Evolutionary conservation across 1,284 basidiomycete genomes (phyloP).

Genomic region (Exsudoporus floridanus): DNA sequence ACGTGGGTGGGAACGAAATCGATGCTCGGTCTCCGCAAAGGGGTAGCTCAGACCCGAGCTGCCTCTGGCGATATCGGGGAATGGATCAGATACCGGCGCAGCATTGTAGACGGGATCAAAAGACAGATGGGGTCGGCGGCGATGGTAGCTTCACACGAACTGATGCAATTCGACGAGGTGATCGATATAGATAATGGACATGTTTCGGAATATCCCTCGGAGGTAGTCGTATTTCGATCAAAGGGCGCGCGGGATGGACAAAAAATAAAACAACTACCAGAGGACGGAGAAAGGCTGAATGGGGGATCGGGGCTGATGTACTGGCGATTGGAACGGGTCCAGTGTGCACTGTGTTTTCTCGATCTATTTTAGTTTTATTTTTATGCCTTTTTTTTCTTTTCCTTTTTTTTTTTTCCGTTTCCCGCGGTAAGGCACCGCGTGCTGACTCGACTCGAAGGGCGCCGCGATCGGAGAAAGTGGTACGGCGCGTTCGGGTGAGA

Average conservation of each 20-base stretch:
- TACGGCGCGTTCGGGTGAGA: neutral
- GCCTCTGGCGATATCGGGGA: neutral
- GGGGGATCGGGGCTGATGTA: conserved; percentile 5
- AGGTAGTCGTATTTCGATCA: conserved; percentile 5
- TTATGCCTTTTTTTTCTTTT: neutral
- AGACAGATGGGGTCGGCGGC: conserved; percentile 11
- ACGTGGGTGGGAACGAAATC: neutral
- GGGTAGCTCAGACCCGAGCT: neutral
- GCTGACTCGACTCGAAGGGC: conserved; percentile 5
- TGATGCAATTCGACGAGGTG: neutral
- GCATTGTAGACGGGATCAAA: conserved; percentile 6
- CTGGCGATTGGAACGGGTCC: neutral
- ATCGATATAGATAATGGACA: neutral
- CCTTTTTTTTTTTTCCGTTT: neutral
- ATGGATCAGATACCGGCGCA: conserved; percentile 5
- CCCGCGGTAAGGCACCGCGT: neutral
- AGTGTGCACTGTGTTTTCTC: neutral
- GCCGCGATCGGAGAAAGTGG: neutral
- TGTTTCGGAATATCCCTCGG: conserved; percentile 5
- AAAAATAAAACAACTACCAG: neutral
- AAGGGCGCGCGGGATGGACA: neutral
- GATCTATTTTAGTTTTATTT: conserved; percentile 5
- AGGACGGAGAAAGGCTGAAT: neutral
- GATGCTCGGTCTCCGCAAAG: conserved; percentile 7
- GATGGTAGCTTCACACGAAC: conserved; percentile 4